A percentile compares a stretch with the other conserved stretches of the same genome.
Evolutionary conservation across 768 basidiomycete genomes (phyloP).

Genomic region (Trametes cinnabarina): DNA sequence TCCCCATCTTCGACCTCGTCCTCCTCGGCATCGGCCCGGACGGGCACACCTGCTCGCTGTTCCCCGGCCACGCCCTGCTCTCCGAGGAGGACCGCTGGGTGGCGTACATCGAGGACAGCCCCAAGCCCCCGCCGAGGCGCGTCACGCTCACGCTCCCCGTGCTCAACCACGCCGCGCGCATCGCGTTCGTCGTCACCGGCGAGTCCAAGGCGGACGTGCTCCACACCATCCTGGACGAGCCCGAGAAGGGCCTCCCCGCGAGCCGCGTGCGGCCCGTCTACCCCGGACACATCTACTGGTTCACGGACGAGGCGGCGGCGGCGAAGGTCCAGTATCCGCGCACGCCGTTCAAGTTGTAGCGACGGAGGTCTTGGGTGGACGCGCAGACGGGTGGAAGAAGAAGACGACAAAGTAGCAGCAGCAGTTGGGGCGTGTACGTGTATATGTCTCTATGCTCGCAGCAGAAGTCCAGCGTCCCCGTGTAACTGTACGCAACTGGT

Average conservation of each 20-base stretch:
- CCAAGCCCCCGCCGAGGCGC: constrained; percentile 87
- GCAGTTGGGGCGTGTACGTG: constrained; percentile 11
- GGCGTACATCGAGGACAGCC: constrained; percentile 87
- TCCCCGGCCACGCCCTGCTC: constrained; percentile 88
- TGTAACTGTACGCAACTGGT: neutral
- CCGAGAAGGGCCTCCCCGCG: constrained; percentile 78
- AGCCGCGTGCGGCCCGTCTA: constrained; percentile 73
- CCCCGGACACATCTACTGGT: constrained; percentile 93
- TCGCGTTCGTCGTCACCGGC: constrained; percentile 88
- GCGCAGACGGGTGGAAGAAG: neutral
- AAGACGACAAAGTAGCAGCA: neutral
- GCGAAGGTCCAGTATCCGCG: constrained; percentile 56
- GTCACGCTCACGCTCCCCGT: constrained; percentile 93
- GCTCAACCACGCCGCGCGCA: constrained; percentile 82
- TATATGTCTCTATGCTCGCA: constrained; percentile 1
- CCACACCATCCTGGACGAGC: constrained; percentile 69
- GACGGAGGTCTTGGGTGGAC: neutral
- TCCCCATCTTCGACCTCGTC: constrained; percentile 97
- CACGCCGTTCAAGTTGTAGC: constrained; percentile 57
- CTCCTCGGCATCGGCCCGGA: constrained; percentile 96
- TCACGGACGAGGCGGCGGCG: constrained; percentile 84
- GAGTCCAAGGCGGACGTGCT: constrained; percentile 79
- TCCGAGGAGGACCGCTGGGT: constrained; percentile 92
- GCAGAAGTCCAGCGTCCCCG: constrained; percentile 10
- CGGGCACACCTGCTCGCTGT: constrained; percentile 97